Conservation (phyloP, 768 basidiomycete genomes). For the Mycena vulgaris region DNA sequence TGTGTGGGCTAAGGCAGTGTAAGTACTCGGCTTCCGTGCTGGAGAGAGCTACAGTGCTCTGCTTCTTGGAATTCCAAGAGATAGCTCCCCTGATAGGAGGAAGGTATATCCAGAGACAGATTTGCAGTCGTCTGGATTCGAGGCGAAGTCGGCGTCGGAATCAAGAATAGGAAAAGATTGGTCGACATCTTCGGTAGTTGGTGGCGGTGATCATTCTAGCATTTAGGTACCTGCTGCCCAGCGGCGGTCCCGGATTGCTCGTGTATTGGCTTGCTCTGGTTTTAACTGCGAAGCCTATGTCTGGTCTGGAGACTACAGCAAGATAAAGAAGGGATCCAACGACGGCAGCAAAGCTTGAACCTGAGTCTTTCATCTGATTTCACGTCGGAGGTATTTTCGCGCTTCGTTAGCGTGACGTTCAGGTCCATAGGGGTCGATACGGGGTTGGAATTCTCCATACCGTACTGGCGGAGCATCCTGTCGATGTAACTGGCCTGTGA, state of each 20-base stretch:
- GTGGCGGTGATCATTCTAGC: background rate
- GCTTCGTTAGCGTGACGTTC: background rate
- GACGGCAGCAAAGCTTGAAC: background rate
- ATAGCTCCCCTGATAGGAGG: too few species aligned
- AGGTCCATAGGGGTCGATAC: background rate
- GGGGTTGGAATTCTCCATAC: slow-evolving; percentile 3
- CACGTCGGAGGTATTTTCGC: background rate
- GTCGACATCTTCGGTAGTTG: too few species aligned
- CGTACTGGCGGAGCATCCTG: background rate
- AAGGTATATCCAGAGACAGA: too few species aligned
- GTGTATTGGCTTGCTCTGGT: slow-evolving; percentile 23
- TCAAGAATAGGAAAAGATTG: too few species aligned
- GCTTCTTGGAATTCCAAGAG: too few species aligned
- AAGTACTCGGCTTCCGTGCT: too few species aligned
- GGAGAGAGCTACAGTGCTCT: too few species aligned
- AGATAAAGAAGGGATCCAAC: slow-evolving; percentile 24
- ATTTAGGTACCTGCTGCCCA: slow-evolving; percentile 32
- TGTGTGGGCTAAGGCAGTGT: too few species aligned
- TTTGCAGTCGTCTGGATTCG: too few species aligned
- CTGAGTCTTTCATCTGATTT: background rate
- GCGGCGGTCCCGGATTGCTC: slow-evolving; percentile 19
- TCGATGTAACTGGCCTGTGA: slow-evolving; percentile 10
- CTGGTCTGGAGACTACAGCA: slow-evolving; percentile 29
- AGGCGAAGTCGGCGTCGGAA: too few species aligned
- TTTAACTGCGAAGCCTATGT: slow-evolving; percentile 34